These are phyloP conservation scores for Pichia sp. DNA, from an alignment of 1,139 yeast genomes.

Conservation along the genomic window DNA sequence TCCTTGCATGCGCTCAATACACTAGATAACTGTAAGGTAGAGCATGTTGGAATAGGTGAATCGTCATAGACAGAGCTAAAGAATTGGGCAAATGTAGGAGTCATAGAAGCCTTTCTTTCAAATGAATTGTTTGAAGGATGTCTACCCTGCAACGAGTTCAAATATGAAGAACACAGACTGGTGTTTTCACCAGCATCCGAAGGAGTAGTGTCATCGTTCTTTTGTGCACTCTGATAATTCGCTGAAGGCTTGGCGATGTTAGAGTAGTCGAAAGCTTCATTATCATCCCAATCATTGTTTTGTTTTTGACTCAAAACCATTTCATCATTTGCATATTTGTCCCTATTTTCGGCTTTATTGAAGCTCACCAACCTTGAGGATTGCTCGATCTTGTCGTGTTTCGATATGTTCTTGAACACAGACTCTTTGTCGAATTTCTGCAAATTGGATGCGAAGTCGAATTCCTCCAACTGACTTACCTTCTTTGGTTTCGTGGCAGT, in stretches of 20 bases:
- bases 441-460: constrained; percentile 81
- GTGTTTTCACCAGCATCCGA: constrained; percentile 4
- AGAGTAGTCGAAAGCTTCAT: constrained; percentile 11
- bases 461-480: constrained; percentile 57
- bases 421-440: constrained; percentile 77
- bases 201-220: background rate
- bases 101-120: constrained; percentile 11
- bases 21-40: constrained; percentile 80
- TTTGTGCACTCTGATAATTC: background rate
- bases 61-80: constrained; percentile 6
- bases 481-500: constrained; percentile 32
- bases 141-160: constrained; percentile 5
- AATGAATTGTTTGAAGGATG: constrained; percentile 8
- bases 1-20: constrained; percentile 61
- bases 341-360: constrained; percentile 43
- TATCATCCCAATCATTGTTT: constrained; percentile 53
- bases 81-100: constrained; percentile 12
- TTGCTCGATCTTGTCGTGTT: constrained; percentile 57
- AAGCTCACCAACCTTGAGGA: constrained; percentile 69
- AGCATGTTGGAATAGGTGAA: constrained; percentile 51
- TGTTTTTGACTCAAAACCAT: constrained; percentile 57
- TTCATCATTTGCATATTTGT: constrained; percentile 63
- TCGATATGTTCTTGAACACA: constrained; percentile 73
- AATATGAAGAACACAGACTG: background rate
- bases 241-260: constrained; percentile 1